Evolutionary conservation across 805 yeast genomes (phyloP).

Genomic region (Saccharomycopsis sp.): DNA sequence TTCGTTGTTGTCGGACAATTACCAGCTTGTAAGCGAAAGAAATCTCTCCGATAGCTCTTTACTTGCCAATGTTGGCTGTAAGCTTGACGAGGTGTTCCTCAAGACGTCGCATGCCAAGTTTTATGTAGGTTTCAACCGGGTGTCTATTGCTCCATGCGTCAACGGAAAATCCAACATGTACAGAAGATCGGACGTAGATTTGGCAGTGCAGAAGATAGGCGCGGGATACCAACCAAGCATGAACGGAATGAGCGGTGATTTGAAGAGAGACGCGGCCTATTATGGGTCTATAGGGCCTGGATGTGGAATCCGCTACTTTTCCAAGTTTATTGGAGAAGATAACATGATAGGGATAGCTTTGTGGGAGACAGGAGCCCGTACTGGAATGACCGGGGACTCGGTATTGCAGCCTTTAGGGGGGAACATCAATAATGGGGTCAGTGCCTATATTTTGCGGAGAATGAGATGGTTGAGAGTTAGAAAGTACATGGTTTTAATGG

Average conservation of each 20-base stretch:
- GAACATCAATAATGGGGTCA: conserved; percentile 33
- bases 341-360: conserved; percentile 85
- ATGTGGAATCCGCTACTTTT: conserved; percentile 59
- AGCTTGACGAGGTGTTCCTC: conserved; percentile 78
- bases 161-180: conserved; percentile 85
- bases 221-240: conserved; percentile 26
- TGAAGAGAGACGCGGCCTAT: conserved; percentile 28
- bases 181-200: conserved; percentile 57
- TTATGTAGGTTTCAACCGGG: conserved; percentile 68
- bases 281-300: conserved; percentile 27
- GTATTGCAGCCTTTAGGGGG: conserved; percentile 65
- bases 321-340: conserved; percentile 84
- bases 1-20: neutral
- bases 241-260: conserved; percentile 31
- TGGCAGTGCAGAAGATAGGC: conserved; percentile 42
- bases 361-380: conserved; percentile 68
- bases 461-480: conserved; percentile 83
- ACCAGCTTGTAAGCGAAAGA: neutral
- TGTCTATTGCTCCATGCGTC: conserved; percentile 79
- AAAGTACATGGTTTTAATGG: conserved; percentile 79
- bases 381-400: conserved; percentile 72
- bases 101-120: conserved; percentile 81
- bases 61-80: conserved; percentile 45
- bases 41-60: neutral
- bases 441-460: conserved; percentile 60